Percentiles rank a stretch among this genome's conserved stretches.
Conservation (phyloP, 169 alveolate species). For the Plasmodium relictum region DNA sequence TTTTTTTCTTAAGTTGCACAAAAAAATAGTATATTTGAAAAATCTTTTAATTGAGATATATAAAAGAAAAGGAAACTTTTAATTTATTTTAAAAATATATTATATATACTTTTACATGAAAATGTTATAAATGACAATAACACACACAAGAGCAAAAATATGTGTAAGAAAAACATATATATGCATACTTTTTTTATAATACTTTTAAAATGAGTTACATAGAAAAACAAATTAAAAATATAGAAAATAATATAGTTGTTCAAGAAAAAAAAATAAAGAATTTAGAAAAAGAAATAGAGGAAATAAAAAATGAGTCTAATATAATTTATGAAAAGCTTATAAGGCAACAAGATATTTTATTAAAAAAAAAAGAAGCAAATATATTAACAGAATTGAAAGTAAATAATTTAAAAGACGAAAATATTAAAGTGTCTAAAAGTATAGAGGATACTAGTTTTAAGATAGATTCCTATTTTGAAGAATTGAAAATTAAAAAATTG, state of each 20-base stretch:
- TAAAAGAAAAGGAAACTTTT: too few species aligned
- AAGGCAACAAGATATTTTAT: constrained; percentile 59
- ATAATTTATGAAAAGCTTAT: constrained; percentile 52
- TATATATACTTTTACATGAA: too few species aligned
- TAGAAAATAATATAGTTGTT: constrained; percentile 39
- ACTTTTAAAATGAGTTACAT: constrained; percentile 26
- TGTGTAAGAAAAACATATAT: too few species aligned
- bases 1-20: too few species aligned
- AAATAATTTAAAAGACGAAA: constrained; percentile 46
- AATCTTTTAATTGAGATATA: too few species aligned
- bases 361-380: constrained; percentile 32
- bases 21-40: too few species aligned
- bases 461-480: constrained; percentile 11
- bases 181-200: neutral
- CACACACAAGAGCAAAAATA: too few species aligned
- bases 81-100: too few species aligned
- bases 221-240: constrained; percentile 67
- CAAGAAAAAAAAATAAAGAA: constrained; percentile 47
- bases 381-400: constrained; percentile 48
- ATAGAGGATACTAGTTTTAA: constrained; percentile 15
- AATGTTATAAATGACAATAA: too few species aligned
- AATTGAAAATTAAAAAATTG: constrained; percentile 36
- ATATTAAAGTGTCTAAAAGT: constrained; percentile 22
- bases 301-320: constrained; percentile 34
- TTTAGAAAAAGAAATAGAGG: constrained; percentile 46